Conservation (phyloP, 1,284 basidiomycete genomes). For the Inonotus obliquus region DNA sequence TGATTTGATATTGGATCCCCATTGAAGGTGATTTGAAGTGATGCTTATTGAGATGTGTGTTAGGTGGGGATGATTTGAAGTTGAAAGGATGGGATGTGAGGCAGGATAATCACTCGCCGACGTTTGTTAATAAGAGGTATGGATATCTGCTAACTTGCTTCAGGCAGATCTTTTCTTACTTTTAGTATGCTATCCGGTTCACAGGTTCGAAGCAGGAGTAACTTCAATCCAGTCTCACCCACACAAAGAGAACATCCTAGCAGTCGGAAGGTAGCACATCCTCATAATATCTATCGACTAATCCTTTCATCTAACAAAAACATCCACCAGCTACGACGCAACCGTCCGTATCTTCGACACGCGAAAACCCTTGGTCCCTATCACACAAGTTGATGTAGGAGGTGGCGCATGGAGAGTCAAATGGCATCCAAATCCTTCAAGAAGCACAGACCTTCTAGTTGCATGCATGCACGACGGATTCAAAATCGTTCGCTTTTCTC, state of each 20-base stretch:
- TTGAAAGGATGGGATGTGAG: conserved; percentile 91
- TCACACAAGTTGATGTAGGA: conserved; percentile 67
- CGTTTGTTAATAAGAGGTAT: conserved; percentile 72
- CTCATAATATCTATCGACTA: too few species aligned
- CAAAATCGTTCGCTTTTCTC: conserved; percentile 64
- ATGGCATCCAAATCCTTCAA: conserved; percentile 76
- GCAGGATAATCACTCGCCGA: conserved; percentile 55
- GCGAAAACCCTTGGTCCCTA: conserved; percentile 58
- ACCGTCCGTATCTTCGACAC: conserved; percentile 82
- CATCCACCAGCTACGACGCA: conserved; percentile 81
- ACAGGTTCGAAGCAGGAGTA: conserved; percentile 88
- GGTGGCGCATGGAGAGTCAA: conserved; percentile 96
- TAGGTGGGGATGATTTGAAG: conserved; percentile 91
- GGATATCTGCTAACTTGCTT: not conserved
- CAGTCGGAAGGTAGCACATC: conserved; percentile 79
- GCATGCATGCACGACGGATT: conserved; percentile 98
- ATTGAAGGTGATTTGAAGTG: not conserved
- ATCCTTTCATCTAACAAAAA: conserved; percentile 4
- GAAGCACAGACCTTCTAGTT: conserved; percentile 71
- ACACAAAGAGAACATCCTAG: conserved; percentile 74
- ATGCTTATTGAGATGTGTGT: not conserved
- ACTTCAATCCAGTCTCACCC: conserved; percentile 89
- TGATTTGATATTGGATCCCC: not conserved
- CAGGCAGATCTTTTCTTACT: not conserved
- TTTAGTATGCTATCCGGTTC: conserved; percentile 4